Conservation (phyloP, 108 stramenopile species). For the Epithemia pelagica region DNA sequence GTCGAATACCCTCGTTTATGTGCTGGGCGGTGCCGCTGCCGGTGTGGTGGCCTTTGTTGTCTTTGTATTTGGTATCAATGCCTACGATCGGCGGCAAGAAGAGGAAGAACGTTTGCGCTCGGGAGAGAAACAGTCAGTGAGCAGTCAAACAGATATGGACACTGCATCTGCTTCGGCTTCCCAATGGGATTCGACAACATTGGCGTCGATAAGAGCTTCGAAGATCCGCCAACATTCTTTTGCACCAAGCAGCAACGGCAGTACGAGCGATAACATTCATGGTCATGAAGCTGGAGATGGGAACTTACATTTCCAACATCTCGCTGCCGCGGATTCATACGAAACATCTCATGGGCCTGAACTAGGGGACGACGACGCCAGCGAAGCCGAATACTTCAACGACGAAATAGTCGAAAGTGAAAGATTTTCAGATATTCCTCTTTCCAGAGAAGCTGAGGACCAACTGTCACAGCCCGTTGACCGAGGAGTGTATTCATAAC, state of each 20-base stretch:
- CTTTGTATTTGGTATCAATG: background rate
- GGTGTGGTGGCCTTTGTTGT: background rate
- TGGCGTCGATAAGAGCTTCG: background rate
- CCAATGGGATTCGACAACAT: background rate
- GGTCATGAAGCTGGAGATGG: too few species aligned
- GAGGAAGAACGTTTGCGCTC: background rate
- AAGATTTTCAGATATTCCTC: background rate
- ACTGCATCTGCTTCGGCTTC: background rate
- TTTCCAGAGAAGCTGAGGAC: background rate
- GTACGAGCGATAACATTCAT: background rate
- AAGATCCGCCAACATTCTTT: background rate
- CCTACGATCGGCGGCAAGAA: background rate
- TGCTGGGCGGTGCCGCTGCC: background rate
- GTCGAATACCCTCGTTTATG: background rate
- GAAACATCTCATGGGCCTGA: too few species aligned
- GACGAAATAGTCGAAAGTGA: too few species aligned
- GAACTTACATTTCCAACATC: too few species aligned
- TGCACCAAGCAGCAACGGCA: background rate
- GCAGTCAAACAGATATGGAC: background rate
- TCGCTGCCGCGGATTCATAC: too few species aligned
- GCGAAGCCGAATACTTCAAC: too few species aligned
- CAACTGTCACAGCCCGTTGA: too few species aligned
- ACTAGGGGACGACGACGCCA: too few species aligned
- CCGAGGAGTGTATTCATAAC: background rate
- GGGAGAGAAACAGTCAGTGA: background rate